Evolutionary conservation across 1,284 basidiomycete genomes (phyloP), one percentile per base, ranked within the genome.

Genomic region (Ganoderma resinaceum): DNA sequence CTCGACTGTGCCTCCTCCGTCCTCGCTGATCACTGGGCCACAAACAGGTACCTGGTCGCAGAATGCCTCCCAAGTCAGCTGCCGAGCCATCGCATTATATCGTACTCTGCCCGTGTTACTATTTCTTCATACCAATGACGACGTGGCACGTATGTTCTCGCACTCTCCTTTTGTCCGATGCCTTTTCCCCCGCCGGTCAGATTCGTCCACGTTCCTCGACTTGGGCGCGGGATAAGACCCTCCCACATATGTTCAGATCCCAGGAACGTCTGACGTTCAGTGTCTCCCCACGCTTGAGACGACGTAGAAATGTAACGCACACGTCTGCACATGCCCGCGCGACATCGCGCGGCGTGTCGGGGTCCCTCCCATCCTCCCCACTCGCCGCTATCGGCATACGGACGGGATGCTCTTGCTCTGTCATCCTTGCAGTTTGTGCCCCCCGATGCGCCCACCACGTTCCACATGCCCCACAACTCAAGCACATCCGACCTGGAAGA

Each of bases 281-380:
- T 35, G 18, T 4, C 14, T 23, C 55, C 31, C 7, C 16, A 57
- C 8, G 33, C 33, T 58, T 16, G 16, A 20, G 53, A 55, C 23
- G 7, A 46, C n/a, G 12, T 31, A 55, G n/a, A 58, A 9, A 20
- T 33, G 33, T 49, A 52, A 63, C 55, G 55, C 57, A 58, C 37
- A 38, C 9, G 6, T 12, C 2, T 7, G 11, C 37, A n/a, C 40
- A 42, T 40, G 29, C 57, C 63, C 58, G 63, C 31, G n/a, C 35
- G 23, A 52, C 59, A 23, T 46, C 57, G 26, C 63, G 66, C 62
- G 61, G 38, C 58, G 62, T 64, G 66, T 58, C 18, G 57, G 46
- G 66, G 62, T 63, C 40, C 37, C 62, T 63, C 46, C 57, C 52
- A 60, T 43, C 26, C 38, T 61, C 66, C 46, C 61, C 65, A 66